phyloP scores from a whole-genome alignment of 306 rosid genomes.

The Alnus rubra region DNA sequence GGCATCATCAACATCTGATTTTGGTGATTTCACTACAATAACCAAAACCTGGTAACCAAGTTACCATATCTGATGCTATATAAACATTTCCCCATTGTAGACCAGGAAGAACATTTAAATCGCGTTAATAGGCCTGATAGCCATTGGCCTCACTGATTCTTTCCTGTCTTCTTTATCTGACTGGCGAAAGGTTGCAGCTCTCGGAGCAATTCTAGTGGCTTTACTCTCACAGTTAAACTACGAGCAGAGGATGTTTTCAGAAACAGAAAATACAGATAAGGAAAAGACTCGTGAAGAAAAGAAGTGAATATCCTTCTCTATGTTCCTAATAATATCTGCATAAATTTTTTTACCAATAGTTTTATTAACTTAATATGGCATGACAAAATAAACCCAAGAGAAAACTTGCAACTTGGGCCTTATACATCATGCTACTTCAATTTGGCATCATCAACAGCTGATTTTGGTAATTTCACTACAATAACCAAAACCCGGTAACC shows the following conservation, averaged over 20 bases:
- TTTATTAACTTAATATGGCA: constrained; percentile 34
- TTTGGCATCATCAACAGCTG: constrained; percentile 16
- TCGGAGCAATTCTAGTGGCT: constrained; percentile 71
- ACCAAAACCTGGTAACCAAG: constrained; percentile 49
- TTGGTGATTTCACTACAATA: constrained; percentile 58
- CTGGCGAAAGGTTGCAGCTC: constrained; percentile 75
- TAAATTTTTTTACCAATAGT: constrained; percentile 5
- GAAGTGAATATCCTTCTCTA: constrained; percentile 42
- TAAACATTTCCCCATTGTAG: constrained; percentile 24
- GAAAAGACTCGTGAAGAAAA: constrained; percentile 36
- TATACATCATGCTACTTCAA: constrained; percentile 58
- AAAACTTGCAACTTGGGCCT: constrained; percentile 59
- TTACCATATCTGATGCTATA: constrained; percentile 50
- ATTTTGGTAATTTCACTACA: constrained; percentile 49
- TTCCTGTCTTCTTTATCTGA: constrained; percentile 56
- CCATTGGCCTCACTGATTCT: constrained; percentile 54
- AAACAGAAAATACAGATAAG: constrained; percentile 42
- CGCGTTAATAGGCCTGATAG: constrained; percentile 60
- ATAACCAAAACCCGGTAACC: constrained; percentile 60
- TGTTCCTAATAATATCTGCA: constrained; percentile 8
- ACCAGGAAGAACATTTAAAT: constrained; percentile 67
- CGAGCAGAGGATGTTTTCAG: constrained; percentile 70
- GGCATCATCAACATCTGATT: constrained; percentile 21
- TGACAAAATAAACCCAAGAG: constrained; percentile 67
- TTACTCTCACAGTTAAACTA: constrained; percentile 68